A percentile compares a stretch with the other conserved stretches of the same genome.
phyloP scores from a whole-genome alignment of 23 red algal genomes.

The Gracilaria domingensis region DNA sequence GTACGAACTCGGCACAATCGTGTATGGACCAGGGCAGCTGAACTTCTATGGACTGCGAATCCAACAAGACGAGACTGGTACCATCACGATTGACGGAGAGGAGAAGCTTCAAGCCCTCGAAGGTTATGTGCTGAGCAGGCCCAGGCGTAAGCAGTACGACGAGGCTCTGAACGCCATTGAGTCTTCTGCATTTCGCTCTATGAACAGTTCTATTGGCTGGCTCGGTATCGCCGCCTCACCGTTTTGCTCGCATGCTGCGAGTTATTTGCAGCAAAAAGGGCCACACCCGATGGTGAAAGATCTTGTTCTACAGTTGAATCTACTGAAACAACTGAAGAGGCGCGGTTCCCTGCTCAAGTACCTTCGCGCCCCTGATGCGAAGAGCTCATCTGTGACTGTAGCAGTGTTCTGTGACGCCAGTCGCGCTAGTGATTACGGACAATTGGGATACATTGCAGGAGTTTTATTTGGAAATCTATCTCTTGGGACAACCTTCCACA shows the following conservation, averaged over 20 bases:
- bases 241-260: conserved; percentile 33
- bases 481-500: not conserved
- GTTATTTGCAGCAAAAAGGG: conserved; percentile 5
- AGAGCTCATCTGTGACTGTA: not conserved
- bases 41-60: conserved; percentile 25
- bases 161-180: conserved; percentile 21
- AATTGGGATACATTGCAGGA: conserved; percentile 47
- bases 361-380: no score
- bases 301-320: conserved; percentile 10
- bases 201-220: conserved; percentile 37
- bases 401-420: conserved; percentile 36
- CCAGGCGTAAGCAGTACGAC: conserved; percentile 2
- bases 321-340: conserved; percentile 21
- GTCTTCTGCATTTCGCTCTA: not conserved
- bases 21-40: conserved; percentile 21
- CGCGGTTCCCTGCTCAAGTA: no score
- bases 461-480: conserved; percentile 34
- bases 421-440: conserved; percentile 12
- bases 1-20: conserved; percentile 26
- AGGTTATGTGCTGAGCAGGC: not conserved
- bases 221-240: conserved; percentile 43
- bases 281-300: conserved; percentile 16
- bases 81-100: conserved; percentile 24
- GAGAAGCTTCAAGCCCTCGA: conserved; percentile 14
- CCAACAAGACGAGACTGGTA: not conserved